phyloP scores from a whole-genome alignment of 257 asterid genomes.

The Vinca minor region DNA sequence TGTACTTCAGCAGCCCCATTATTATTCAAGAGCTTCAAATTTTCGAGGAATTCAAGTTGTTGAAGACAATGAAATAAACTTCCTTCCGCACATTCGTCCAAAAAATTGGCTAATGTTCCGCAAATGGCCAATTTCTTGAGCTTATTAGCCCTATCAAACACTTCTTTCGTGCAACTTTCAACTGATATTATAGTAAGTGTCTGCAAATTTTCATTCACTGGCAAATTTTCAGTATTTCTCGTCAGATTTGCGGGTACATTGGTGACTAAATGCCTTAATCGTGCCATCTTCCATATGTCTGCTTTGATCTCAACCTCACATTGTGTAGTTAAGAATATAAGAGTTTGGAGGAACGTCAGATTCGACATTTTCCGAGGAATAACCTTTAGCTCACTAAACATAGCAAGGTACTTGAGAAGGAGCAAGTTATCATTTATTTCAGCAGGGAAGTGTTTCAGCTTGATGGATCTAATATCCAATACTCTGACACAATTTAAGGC shows the following conservation, averaged over 20 bases:
- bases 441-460: conserved; percentile 18
- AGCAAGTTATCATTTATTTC: conserved; percentile 11
- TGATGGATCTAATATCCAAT: conserved; percentile 9
- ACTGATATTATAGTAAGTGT: conserved; percentile 27
- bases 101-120: conserved; percentile 15
- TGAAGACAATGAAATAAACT: conserved; percentile 10
- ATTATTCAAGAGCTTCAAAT: conserved; percentile 34
- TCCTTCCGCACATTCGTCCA: neutral
- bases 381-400: conserved; percentile 4
- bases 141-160: conserved; percentile 13
- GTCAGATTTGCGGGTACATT: conserved; percentile 24
- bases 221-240: neutral
- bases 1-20: neutral
- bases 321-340: conserved; percentile 19
- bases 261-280: conserved; percentile 34
- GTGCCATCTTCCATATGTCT: conserved; percentile 29
- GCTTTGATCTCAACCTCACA: conserved; percentile 17
- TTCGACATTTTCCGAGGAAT: conserved; percentile 27
- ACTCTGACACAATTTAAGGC: conserved; percentile 12
- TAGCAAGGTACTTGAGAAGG: conserved; percentile 39
- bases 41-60: conserved; percentile 12
- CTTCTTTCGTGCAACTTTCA: conserved; percentile 17
- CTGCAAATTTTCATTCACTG: conserved; percentile 21
- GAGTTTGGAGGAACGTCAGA: conserved; percentile 33
- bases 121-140: conserved; percentile 25